A percentile compares a stretch with the other conserved stretches of the same genome.
Conservation (phyloP, 257 asterid species). For the Ilex asprella region DNA sequence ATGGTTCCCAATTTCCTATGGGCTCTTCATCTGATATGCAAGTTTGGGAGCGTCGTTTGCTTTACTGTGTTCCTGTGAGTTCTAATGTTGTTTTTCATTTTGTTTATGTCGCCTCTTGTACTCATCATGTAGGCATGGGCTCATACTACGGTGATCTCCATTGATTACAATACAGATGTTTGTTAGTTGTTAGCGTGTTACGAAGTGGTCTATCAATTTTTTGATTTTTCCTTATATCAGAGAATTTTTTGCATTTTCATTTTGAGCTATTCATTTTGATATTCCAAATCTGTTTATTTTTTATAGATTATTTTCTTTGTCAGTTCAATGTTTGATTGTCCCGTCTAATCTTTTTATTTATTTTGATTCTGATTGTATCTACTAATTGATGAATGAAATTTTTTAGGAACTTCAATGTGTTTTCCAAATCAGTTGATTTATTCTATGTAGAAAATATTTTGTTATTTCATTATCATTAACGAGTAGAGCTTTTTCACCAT, state of each 20-base stretch:
- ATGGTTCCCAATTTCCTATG: constrained; percentile 46
- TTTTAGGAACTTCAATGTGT: not conserved
- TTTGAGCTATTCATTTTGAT: too few species aligned
- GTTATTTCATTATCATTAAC: too few species aligned
- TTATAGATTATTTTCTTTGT: too few species aligned
- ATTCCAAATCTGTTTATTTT: too few species aligned
- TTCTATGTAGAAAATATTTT: too few species aligned
- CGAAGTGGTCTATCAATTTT: too few species aligned
- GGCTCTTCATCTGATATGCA: constrained; percentile 46
- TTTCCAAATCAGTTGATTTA: not conserved
- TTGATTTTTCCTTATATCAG: too few species aligned
- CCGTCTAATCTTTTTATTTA: too few species aligned
- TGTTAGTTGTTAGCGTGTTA: not conserved
- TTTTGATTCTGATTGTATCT: not conserved
- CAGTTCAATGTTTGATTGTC: too few species aligned
- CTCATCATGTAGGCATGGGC: not conserved
- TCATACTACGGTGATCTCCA: too few species aligned
- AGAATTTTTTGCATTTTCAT: too few species aligned
- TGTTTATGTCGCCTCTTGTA: not conserved
- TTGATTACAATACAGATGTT: not conserved
- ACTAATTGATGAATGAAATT: not conserved
- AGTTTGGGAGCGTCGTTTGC: constrained; percentile 82
- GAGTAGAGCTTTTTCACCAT: too few species aligned
- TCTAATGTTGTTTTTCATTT: constrained; percentile 3
- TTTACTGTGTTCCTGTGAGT: constrained; percentile 81